Evolutionary conservation across 2,329 filamentous ascomycete genomes (phyloP), one percentile per base, ranked within the genome.

Genomic region (Nemania serpens): DNA sequence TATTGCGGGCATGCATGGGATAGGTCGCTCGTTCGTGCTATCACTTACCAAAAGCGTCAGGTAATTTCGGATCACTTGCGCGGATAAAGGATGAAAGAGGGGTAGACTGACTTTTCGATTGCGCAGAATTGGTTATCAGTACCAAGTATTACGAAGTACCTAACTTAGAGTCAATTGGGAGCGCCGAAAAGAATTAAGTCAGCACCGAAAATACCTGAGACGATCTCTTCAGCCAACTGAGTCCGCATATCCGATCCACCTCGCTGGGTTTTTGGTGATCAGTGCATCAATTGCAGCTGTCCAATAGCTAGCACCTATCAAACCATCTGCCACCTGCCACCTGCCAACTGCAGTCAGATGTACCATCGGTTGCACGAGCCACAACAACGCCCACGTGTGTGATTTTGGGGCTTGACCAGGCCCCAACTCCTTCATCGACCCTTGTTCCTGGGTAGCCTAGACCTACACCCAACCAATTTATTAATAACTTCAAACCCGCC

Each of bases 401-500:
- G 12, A 37, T 46, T 5, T 7, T 49, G 51, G 45, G 49, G 48
- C 54, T 49, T 49, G 54, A 53, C 37, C 33, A 36, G 18, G 11
- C 22, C 47, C 52, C 46, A 20, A 37, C 18, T 47, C 39, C 49
- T 53, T 18, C 39, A 41, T 42, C 25, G 20, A 18, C 51, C 46
- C 41, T 25, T 29, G 37, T 36, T 42, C 50, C 25, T 33, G 11
- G 20, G 4, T n/a, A 52, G 50, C 22, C 58, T 50, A 47, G 50
- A 48, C 45, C 41, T 20, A 4, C n/a, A n/a, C n/a, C 18, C 41
- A 39, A 43, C 22, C 17, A 46, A 55, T 36, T 59, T 62, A 62
- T 62, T 62, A 62, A 62, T 62, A 64, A 55, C 57, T 45, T 45
- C 59, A 63, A 65, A 65, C 62, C 22, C 11, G 56, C 53, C 62